Percentiles rank a stretch among this genome's conserved stretches.
phyloP scores from a whole-genome alignment of 768 basidiomycete species.

The Termitomyces sp. region DNA sequence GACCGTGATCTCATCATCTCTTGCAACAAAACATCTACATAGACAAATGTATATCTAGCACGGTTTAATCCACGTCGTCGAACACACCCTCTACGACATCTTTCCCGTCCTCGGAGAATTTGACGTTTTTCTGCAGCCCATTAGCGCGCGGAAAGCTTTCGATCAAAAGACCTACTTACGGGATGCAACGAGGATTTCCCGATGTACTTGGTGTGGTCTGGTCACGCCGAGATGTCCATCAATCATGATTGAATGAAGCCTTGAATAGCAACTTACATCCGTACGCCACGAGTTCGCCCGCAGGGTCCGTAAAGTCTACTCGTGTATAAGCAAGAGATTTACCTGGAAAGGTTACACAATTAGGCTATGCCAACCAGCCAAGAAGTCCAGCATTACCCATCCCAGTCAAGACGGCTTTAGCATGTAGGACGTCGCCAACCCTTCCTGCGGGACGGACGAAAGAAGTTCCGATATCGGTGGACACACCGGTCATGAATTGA shows the following conservation, averaged over 20 bases:
- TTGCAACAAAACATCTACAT: not conserved
- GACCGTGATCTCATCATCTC: not conserved
- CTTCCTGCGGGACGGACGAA: slow-evolving; percentile 77
- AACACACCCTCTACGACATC: slow-evolving; percentile 49
- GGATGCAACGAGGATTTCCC: slow-evolving; percentile 56
- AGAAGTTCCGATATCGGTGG: slow-evolving; percentile 74
- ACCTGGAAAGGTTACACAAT: slow-evolving; percentile 35
- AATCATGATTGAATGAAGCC: not conserved
- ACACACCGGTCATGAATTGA: slow-evolving; percentile 84
- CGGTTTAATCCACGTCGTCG: slow-evolving; percentile 35
- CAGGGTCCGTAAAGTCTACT: slow-evolving; percentile 62
- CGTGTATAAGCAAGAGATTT: slow-evolving; percentile 78
- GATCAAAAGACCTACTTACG: slow-evolving; percentile 27
- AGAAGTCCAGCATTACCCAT: slow-evolving; percentile 43
- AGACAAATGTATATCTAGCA: not conserved
- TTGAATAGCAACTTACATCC: slow-evolving; percentile 49
- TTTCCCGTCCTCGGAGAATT: slow-evolving; percentile 77
- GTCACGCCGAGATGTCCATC: slow-evolving; percentile 1
- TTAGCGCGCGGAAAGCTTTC: slow-evolving; percentile 1
- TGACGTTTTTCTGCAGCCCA: slow-evolving; percentile 56
- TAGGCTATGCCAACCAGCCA: not conserved
- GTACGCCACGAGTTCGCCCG: slow-evolving; percentile 72
- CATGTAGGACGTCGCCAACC: slow-evolving; percentile 59
- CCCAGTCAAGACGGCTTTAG: slow-evolving; percentile 61
- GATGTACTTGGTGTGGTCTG: slow-evolving; percentile 84